Evolutionary conservation across 805 yeast genomes (phyloP), one percentile per base, ranked within the genome.

Genomic region (Yarrowia divulgata): DNA sequence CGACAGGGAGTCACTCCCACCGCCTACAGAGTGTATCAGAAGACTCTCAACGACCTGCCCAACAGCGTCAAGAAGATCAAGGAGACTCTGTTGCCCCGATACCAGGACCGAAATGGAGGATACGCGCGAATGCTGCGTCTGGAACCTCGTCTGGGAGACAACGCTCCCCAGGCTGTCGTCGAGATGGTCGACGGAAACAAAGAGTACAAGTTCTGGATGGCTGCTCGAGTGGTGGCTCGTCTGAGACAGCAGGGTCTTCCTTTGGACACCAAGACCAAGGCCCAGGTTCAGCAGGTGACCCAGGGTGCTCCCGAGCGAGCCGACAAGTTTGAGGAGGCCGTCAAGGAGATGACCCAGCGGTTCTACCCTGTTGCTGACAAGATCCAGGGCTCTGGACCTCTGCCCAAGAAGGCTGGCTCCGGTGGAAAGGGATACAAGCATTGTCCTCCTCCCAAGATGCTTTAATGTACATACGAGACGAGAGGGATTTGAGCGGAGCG

Each of bases 101-200:
- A 90, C 75, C 75, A 81, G 4, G 74, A 79, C 32, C 85, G 97
- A 79, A 76, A 79, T 0, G 90, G 92, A 71, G 98, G 98, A 0
- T 94, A 89, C 80, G 92, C 98, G 2, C 86, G 98, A 73, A 86
- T 94, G 68, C 80, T 93, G 71, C 88, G 85, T 73, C 81, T 95
- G 71, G 98, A 95, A 78, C 92, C 93, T 18, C 84, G 98, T 73
- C 78, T 89, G 58, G 93, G 95, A 69, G 99, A 95, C 77, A 90
- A 88, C 71, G 97, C 98, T 0, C 93, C 93, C 40, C 95, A 91
- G 83, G 88, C 95, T 0, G 88, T 93, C 9, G 76, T 95, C 68
- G 99, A 95, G 79, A 82, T 95, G 60, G 96, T 94, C 1, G 97
- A 90, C 73, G 87, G 88, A 4, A 79, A 82, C 76, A 81, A 86